Percentiles rank a stretch among this genome's conserved stretches.
Evolutionary conservation across 1,284 basidiomycete genomes (phyloP).

Genomic region (Fomes fomentarius): DNA sequence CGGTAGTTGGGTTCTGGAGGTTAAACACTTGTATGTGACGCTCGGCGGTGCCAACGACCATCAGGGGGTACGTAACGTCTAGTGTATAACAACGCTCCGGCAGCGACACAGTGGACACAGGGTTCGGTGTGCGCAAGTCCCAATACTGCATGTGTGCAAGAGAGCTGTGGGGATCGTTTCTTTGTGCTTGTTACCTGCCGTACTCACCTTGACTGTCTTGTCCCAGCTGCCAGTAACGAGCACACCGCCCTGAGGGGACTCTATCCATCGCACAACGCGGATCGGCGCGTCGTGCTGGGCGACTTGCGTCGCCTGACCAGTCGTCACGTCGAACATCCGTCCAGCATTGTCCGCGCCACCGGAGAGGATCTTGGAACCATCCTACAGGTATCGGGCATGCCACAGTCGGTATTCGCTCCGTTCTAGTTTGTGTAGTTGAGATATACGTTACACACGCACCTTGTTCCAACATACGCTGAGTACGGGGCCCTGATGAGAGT

Average conservation of each 20-base stretch:
- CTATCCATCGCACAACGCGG: constrained; percentile 77
- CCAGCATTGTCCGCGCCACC: constrained; percentile 88
- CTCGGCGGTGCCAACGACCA: constrained; percentile 95
- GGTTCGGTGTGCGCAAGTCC: constrained; percentile 78
- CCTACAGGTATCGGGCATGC: constrained; percentile 41
- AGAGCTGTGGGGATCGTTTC: too few relatives aligned
- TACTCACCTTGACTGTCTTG: constrained; percentile 80
- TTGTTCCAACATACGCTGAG: constrained; percentile 85
- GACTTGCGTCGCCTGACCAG: constrained; percentile 73
- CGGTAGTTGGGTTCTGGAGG: constrained; percentile 76
- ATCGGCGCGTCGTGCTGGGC: constrained; percentile 88
- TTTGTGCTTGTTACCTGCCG: neutral
- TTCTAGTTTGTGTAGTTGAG: neutral
- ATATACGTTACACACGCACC: constrained; percentile 35
- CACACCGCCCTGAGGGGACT: constrained; percentile 67
- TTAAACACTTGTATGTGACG: constrained; percentile 90
- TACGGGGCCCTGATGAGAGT: constrained; percentile 82
- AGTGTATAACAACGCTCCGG: constrained; percentile 91
- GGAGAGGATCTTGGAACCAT: constrained; percentile 82
- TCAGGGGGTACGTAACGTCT: constrained; percentile 84
- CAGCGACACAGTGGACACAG: constrained; percentile 79
- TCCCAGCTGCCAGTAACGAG: constrained; percentile 92
- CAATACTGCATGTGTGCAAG: too few relatives aligned
- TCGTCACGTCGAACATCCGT: constrained; percentile 80
- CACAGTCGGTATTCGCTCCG: neutral